These are phyloP conservation scores for Eucalyptus melliodora DNA, from an alignment of 345 rosid genomes.

Conservation along the genomic window DNA sequence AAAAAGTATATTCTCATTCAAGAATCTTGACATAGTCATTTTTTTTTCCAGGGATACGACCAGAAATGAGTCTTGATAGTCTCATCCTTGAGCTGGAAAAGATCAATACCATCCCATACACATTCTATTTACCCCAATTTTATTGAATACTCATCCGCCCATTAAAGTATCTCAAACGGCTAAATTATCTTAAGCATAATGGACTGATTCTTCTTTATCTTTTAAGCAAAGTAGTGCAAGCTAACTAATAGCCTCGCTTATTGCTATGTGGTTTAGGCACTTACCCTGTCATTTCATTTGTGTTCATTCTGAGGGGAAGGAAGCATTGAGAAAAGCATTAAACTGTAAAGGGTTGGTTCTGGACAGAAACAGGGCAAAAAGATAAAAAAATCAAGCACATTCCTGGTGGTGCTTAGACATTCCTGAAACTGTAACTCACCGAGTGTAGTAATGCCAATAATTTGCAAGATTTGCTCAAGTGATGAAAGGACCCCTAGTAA, in stretches of 20 bases:
- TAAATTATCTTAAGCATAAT: neutral
- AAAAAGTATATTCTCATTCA: neutral
- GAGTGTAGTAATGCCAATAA: conserved; percentile 88
- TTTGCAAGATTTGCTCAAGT: conserved; percentile 69
- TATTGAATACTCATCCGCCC: neutral
- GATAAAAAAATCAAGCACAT: neutral
- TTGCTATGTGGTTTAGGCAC: neutral
- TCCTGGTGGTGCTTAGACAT: neutral
- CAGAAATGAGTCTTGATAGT: neutral
- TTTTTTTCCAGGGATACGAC: neutral
- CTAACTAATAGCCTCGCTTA: neutral
- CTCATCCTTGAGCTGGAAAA: neutral
- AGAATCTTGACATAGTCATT: neutral
- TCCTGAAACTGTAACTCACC: conserved; percentile 29
- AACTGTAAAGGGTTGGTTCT: neutral
- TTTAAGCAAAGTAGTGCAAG: neutral
- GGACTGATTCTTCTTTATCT: neutral
- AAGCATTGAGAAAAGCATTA: neutral
- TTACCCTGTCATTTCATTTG: neutral
- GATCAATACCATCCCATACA: neutral
- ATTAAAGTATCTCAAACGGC: neutral
- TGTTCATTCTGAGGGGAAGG: neutral
- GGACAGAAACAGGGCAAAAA: neutral
- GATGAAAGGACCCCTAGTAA: conserved; percentile 29
- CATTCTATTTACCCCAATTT: neutral